phyloP scores from a whole-genome alignment of 805 yeast genomes.

The Metschnikowia santaceciliae region DNA sequence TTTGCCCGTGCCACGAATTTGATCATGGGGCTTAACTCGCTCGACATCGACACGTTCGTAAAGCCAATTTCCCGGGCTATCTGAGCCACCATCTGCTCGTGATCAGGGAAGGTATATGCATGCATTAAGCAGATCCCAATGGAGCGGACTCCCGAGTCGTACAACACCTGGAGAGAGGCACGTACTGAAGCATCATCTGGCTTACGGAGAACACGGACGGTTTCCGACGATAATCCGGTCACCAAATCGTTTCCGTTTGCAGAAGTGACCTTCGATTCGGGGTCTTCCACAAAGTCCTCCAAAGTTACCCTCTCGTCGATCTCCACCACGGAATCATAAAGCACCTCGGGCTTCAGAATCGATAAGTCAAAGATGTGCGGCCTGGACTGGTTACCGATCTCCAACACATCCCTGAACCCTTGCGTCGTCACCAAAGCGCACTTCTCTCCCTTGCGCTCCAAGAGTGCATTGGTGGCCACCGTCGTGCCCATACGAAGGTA shows the following conservation, averaged over 20 bases:
- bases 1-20: constrained; percentile 40
- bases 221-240: constrained; percentile 34
- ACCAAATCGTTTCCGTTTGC: constrained; percentile 30
- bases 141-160: constrained; percentile 16
- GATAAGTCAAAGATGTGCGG: constrained; percentile 85
- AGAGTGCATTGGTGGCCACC: constrained; percentile 84
- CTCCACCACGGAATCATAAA: constrained; percentile 76
- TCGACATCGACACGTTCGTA: constrained; percentile 34
- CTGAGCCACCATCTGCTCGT: constrained; percentile 31
- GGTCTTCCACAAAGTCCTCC: constrained; percentile 30
- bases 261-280: constrained; percentile 5
- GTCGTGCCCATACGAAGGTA: constrained; percentile 28
- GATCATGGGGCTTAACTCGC: constrained; percentile 42
- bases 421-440: constrained; percentile 84
- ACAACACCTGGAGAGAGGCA: constrained; percentile 24
- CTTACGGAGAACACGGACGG: constrained; percentile 26
- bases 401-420: constrained; percentile 80
- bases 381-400: constrained; percentile 87
- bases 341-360: constrained; percentile 63
- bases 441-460: constrained; percentile 87
- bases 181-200: constrained; percentile 28
- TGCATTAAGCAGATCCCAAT: constrained; percentile 38
- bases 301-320: constrained; percentile 87
- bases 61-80: constrained; percentile 37
- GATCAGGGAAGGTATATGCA: constrained; percentile 39